phyloP scores from a whole-genome alignment of 2,329 filamentous ascomycete species.

The Neurospora sp. region DNA sequence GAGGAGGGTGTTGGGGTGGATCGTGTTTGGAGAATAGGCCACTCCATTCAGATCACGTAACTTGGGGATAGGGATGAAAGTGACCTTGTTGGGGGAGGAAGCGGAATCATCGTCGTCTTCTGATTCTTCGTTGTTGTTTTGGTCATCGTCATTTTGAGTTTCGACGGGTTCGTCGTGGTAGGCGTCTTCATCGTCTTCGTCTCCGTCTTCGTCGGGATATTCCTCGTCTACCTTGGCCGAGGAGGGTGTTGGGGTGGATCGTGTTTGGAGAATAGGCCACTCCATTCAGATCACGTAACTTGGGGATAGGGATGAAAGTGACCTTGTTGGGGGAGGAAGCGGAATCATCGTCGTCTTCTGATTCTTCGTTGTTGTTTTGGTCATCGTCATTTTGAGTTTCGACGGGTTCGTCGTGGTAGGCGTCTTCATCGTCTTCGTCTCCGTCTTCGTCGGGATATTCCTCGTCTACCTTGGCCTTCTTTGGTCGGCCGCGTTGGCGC shows the following conservation, averaged over 20 bases:
- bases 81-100: conserved; percentile 22
- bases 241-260: conserved; percentile 47
- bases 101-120: conserved; percentile 26
- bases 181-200: conserved; percentile 19
- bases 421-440: conserved; percentile 19
- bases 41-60: conserved; percentile 31
- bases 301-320: conserved; percentile 31
- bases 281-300: conserved; percentile 31
- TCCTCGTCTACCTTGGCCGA: too few species aligned
- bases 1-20: conserved; percentile 49
- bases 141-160: conserved; percentile 16
- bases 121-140: conserved; percentile 28
- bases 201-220: conserved; percentile 11
- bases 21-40: conserved; percentile 39
- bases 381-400: conserved; percentile 19
- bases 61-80: conserved; percentile 32
- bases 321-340: conserved; percentile 21
- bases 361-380: conserved; percentile 27
- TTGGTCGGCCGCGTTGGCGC: not conserved
- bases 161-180: conserved; percentile 24
- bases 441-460: conserved; percentile 9
- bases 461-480: conserved; percentile 7
- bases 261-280: conserved; percentile 41
- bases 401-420: conserved; percentile 23
- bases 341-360: conserved; percentile 26